Percentiles rank a stretch among this genome's conserved stretches.
Evolutionary conservation across 2,329 filamentous ascomycete genomes (phyloP).

Genomic region (Capronia coronata): DNA sequence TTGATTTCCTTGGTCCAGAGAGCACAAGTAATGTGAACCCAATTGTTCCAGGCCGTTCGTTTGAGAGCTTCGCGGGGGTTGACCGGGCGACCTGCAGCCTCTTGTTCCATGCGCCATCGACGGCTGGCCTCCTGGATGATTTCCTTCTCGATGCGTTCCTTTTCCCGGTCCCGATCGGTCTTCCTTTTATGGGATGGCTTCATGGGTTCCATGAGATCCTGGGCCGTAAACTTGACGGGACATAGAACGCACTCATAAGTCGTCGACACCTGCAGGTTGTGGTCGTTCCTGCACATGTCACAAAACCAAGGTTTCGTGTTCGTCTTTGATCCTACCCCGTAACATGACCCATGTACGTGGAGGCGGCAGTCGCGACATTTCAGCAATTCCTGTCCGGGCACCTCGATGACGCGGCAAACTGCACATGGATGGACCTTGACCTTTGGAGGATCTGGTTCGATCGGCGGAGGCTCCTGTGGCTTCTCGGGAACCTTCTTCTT

Average conservation of each 20-base stretch:
- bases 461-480: conserved; percentile 49
- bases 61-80: conserved; percentile 88
- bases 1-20: conserved; percentile 89
- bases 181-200: conserved; percentile 82
- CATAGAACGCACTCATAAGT: conserved; percentile 91
- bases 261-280: conserved; percentile 85
- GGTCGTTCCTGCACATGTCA: conserved; percentile 93
- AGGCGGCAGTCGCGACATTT: conserved; percentile 82
- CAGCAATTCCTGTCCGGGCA: conserved; percentile 63
- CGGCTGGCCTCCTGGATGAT: conserved; percentile 71
- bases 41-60: conserved; percentile 91
- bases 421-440: conserved; percentile 75
- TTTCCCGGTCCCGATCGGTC: conserved; percentile 82
- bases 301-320: conserved; percentile 79
- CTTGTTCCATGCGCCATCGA: conserved; percentile 75
- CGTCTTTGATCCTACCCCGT: conserved; percentile 60
- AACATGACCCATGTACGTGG: conserved; percentile 86
- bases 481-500: conserved; percentile 59
- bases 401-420: conserved; percentile 70
- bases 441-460: conserved; percentile 71
- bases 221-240: conserved; percentile 70
- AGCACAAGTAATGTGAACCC: conserved; percentile 92
- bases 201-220: conserved; percentile 76
- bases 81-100: conserved; percentile 72
- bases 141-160: conserved; percentile 78